These are phyloP conservation scores for Apiosordaria backusii DNA, from an alignment of 495 filamentous ascomycete genomes.

Conservation along the genomic window DNA sequence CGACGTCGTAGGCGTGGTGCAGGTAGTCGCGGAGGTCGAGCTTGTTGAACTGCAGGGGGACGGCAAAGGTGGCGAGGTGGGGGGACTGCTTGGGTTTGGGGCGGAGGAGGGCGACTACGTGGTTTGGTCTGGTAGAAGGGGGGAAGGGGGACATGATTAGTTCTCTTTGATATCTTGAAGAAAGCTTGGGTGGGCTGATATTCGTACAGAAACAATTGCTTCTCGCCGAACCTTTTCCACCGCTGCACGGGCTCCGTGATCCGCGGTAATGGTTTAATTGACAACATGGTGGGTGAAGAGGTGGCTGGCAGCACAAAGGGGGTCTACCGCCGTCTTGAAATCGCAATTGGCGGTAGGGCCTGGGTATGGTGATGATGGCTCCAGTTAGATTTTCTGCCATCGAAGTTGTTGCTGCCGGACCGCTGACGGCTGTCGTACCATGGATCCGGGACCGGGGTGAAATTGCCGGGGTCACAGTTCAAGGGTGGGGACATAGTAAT, in stretches of 20 bases:
- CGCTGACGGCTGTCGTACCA: slow-evolving; percentile 10
- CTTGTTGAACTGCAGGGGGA: slow-evolving; percentile 86
- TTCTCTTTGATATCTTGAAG: neutral
- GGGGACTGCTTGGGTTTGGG: slow-evolving; percentile 63
- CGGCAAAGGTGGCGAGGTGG: slow-evolving; percentile 76
- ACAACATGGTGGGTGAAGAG: slow-evolving; percentile 16
- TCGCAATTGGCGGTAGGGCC: neutral
- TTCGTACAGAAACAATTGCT: slow-evolving; percentile 65
- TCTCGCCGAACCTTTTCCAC: slow-evolving; percentile 45
- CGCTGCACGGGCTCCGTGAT: slow-evolving; percentile 19
- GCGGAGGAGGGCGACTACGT: slow-evolving; percentile 70
- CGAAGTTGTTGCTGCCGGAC: slow-evolving; percentile 8
- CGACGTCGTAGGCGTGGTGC: slow-evolving; percentile 66
- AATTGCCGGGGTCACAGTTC: neutral
- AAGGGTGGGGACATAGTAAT: neutral
- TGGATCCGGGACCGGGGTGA: neutral
- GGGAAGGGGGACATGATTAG: neutral
- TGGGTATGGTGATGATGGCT: neutral
- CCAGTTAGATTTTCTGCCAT: slow-evolving; percentile 12
- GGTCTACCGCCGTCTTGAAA: neutral
- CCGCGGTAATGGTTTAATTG: slow-evolving; percentile 16
- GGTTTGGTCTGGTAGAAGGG: slow-evolving; percentile 60
- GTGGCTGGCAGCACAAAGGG: neutral
- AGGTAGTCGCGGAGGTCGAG: slow-evolving; percentile 90
- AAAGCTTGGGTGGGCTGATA: neutral